Conservation (phyloP, 352 stramenopile species). For the Pelagophyceae sp. region DNA sequence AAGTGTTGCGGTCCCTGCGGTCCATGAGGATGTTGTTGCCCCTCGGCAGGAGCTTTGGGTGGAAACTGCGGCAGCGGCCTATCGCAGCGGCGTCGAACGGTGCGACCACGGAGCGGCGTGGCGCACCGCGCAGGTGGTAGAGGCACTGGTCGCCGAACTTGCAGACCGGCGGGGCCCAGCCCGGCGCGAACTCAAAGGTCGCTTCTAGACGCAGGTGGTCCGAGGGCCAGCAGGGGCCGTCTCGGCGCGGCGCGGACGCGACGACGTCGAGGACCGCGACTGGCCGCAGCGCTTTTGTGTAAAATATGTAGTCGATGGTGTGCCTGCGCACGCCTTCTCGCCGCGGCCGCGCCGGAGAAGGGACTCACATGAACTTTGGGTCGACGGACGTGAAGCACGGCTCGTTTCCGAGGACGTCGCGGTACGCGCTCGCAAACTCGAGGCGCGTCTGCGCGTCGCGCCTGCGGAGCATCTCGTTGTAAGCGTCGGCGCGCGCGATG, state of each 20-base stretch:
- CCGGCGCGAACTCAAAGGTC: neutral
- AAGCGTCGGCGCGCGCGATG: neutral
- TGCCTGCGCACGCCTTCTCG: too few species aligned
- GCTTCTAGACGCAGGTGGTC: neutral
- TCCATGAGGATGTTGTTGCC: too few species aligned
- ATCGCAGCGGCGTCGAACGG: too few species aligned
- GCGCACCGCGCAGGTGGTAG: too few species aligned
- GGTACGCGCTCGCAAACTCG: neutral
- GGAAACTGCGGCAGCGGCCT: neutral
- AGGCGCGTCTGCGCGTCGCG: neutral
- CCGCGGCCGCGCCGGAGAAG: too few species aligned
- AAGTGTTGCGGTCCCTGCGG: too few species aligned
- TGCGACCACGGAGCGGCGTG: too few species aligned
- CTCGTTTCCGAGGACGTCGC: neutral
- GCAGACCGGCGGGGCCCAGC: neutral
- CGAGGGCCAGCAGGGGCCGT: neutral
- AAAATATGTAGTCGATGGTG: constrained; percentile 2
- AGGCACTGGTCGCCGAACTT: neutral
- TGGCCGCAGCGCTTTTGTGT: neutral
- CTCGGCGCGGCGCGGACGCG: neutral
- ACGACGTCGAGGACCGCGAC: neutral
- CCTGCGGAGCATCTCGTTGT: neutral
- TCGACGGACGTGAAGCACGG: neutral
- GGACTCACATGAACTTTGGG: too few species aligned
- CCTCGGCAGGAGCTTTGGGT: too few species aligned